phyloP scores from a whole-genome alignment of 345 rosid species.

The Luvunga scandens region DNA sequence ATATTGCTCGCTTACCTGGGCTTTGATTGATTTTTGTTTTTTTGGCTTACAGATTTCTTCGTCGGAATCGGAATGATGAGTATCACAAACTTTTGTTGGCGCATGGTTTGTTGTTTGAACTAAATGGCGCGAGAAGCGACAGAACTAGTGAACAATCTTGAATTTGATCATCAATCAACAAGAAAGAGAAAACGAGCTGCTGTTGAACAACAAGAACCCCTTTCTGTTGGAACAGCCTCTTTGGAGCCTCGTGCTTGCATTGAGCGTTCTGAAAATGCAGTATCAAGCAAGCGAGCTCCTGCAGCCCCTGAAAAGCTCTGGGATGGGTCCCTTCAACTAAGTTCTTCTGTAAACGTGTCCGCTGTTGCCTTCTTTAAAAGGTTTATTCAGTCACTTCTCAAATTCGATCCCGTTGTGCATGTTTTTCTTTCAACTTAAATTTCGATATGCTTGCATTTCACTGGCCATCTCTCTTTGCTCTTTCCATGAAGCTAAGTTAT shows the following conservation, averaged over 20 bases:
- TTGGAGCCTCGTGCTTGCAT: not conserved
- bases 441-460: too few relatives aligned
- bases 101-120: not conserved
- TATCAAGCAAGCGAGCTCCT: slow-evolving; percentile 12
- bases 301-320: slow-evolving; percentile 28
- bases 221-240: not conserved
- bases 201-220: not conserved
- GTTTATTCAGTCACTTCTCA: slow-evolving; percentile 18
- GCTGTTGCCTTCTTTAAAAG: slow-evolving; percentile 38
- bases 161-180: not conserved
- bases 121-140: not conserved
- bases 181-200: not conserved
- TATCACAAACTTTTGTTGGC: not conserved
- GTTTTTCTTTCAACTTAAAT: not conserved
- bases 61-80: not conserved
- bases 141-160: not conserved
- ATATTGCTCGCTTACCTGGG: too few relatives aligned
- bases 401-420: not conserved
- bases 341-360: slow-evolving; percentile 27
- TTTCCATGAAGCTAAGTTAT: too few relatives aligned
- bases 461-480: too few relatives aligned
- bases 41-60: not conserved
- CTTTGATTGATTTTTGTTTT: not conserved
- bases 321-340: slow-evolving; percentile 34
- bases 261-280: not conserved